phyloP scores from a whole-genome alignment of 148 eudicot species.

The Rhododendron ferrugineum region DNA sequence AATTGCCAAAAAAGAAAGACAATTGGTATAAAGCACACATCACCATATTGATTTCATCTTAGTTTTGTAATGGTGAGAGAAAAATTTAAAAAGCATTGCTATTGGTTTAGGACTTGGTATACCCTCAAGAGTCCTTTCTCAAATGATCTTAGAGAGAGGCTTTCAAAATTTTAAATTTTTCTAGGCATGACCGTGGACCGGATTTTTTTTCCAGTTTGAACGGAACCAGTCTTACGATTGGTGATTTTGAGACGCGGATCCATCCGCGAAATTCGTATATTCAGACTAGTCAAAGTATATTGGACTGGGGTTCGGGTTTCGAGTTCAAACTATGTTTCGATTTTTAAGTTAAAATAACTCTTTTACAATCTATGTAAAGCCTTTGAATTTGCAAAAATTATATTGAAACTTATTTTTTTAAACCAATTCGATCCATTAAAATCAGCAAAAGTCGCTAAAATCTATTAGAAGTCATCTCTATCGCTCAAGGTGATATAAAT shows the following conservation, averaged over 20 bases:
- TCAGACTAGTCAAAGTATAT: background rate
- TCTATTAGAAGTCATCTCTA: background rate
- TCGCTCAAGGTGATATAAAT: background rate
- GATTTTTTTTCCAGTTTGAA: background rate
- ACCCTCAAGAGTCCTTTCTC: background rate
- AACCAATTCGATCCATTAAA: background rate
- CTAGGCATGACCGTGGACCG: background rate
- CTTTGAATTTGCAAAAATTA: background rate
- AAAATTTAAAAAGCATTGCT: background rate
- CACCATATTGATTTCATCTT: background rate
- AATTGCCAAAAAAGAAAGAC: background rate
- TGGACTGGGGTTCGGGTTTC: background rate
- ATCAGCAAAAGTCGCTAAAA: background rate
- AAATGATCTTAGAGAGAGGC: too few species aligned
- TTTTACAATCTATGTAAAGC: background rate
- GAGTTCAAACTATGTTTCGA: background rate
- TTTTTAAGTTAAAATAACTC: background rate
- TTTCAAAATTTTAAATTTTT: background rate
- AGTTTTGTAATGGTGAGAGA: background rate
- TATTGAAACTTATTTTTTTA: background rate
- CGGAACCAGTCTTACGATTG: background rate
- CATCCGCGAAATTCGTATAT: background rate
- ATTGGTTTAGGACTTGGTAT: background rate
- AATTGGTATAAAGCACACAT: background rate
- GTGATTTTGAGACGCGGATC: background rate